Evolutionary conservation across 345 rosid species (phyloP).

Genomic region (Erysimum cheiranthoides): DNA sequence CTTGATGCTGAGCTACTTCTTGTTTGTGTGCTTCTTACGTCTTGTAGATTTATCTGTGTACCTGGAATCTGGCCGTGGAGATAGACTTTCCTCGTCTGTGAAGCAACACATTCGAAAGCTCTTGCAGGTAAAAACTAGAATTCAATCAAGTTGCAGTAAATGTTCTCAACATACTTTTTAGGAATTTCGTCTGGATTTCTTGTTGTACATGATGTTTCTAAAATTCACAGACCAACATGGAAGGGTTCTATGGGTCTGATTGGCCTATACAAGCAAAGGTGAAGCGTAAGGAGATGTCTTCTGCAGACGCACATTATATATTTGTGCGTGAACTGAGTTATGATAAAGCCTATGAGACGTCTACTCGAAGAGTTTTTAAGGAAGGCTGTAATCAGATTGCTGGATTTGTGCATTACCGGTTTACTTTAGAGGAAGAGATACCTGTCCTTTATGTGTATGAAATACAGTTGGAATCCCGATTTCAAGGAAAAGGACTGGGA

Average conservation of each 20-base stretch:
- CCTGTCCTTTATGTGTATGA: constrained; percentile 91
- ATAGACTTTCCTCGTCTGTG: constrained; percentile 58
- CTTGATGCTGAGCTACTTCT: not conserved
- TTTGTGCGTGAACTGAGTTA: constrained; percentile 52
- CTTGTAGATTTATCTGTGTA: constrained; percentile 62
- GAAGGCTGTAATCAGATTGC: constrained; percentile 48
- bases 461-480: constrained; percentile 68
- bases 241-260: constrained; percentile 65
- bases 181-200: not conserved
- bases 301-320: constrained; percentile 74
- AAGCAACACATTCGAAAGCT: constrained; percentile 67
- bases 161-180: not conserved
- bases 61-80: constrained; percentile 73
- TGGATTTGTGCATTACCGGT: constrained; percentile 85
- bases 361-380: constrained; percentile 19
- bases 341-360: constrained; percentile 39
- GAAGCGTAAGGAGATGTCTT: constrained; percentile 81
- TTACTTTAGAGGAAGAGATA: constrained; percentile 80
- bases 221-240: constrained; percentile 71
- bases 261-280: constrained; percentile 82
- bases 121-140: constrained; percentile 55
- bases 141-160: not conserved
- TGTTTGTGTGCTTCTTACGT: constrained; percentile 10
- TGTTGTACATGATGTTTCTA: not conserved
- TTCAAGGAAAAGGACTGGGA: constrained; percentile 85